These are phyloP conservation scores for Blastocladiella britannica DNA, from an alignment of 192 early-diverging fungal species.

Conservation along the genomic window DNA sequence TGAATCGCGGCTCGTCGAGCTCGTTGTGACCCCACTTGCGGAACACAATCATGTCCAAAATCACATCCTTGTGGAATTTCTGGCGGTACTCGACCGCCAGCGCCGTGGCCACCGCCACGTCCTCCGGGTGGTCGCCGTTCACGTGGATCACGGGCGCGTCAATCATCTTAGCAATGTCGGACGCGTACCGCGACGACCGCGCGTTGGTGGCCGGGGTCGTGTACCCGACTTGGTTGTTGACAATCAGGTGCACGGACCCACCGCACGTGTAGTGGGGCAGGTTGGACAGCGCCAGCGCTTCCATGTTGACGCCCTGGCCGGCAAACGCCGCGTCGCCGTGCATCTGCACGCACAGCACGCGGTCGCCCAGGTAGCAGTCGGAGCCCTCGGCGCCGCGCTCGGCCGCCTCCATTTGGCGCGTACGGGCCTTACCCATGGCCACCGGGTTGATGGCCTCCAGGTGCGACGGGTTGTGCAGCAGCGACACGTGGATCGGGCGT, in stretches of 20 bases:
- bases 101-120: conserved; percentile 64
- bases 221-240: conserved; percentile 96
- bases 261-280: conserved; percentile 86
- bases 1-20: conserved; percentile 90
- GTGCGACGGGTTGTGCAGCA: conserved; percentile 94
- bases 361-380: conserved; percentile 73
- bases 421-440: conserved; percentile 83
- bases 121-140: conserved; percentile 86
- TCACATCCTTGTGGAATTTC: conserved; percentile 85
- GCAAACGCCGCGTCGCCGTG: conserved; percentile 86
- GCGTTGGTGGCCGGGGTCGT: conserved; percentile 92
- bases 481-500: conserved; percentile 52
- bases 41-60: conserved; percentile 85
- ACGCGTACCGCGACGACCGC: conserved; percentile 72
- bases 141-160: conserved; percentile 89
- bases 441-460: conserved; percentile 94
- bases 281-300: conserved; percentile 86
- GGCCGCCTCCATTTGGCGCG: conserved; percentile 70
- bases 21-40: conserved; percentile 97
- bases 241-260: conserved; percentile 89
- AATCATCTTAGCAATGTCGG: conserved; percentile 92
- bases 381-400: conserved; percentile 35
- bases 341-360: conserved; percentile 80
- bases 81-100: conserved; percentile 79
- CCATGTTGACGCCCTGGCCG: conserved; percentile 83